Conservation (phyloP, 1,284 basidiomycete species). For the Naganishia sp. region DNA sequence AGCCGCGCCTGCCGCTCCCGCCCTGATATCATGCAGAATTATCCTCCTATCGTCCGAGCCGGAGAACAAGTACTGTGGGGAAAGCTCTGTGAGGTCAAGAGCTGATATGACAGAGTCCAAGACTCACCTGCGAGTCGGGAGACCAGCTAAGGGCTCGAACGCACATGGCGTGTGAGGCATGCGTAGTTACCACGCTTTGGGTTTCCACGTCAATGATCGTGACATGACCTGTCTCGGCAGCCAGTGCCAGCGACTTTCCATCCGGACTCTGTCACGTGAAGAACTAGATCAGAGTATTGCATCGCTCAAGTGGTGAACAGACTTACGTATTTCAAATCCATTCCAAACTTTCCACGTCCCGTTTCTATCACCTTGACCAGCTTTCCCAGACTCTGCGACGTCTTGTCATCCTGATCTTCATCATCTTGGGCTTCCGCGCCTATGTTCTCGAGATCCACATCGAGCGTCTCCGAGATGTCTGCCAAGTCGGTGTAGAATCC, state of each 20-base stretch:
- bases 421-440: slow-evolving; percentile 57
- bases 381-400: slow-evolving; percentile 35
- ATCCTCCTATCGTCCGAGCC: slow-evolving; percentile 86
- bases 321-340: slow-evolving; percentile 74
- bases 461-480: slow-evolving; percentile 23
- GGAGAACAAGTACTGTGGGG: slow-evolving; percentile 69
- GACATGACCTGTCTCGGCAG: slow-evolving; percentile 77
- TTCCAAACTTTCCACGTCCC: slow-evolving; percentile 76
- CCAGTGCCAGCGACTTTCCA: slow-evolving; percentile 72
- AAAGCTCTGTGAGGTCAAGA: background rate
- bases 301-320: slow-evolving; percentile 41
- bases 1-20: slow-evolving; percentile 40
- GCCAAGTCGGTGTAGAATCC: slow-evolving; percentile 40
- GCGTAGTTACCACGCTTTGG: slow-evolving; percentile 64
- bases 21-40: slow-evolving; percentile 75
- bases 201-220: slow-evolving; percentile 75
- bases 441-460: slow-evolving; percentile 60
- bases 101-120: background rate
- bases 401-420: slow-evolving; percentile 58
- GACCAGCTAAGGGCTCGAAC: slow-evolving; percentile 82
- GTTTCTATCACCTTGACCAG: slow-evolving; percentile 58
- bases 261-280: slow-evolving; percentile 69
- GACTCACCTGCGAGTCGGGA: slow-evolving; percentile 65
- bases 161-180: slow-evolving; percentile 79
- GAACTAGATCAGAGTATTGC: slow-evolving; percentile 75